Evolutionary conservation across 2,329 filamentous ascomycete species (phyloP).

Genomic region (Microascus cirrosus): DNA sequence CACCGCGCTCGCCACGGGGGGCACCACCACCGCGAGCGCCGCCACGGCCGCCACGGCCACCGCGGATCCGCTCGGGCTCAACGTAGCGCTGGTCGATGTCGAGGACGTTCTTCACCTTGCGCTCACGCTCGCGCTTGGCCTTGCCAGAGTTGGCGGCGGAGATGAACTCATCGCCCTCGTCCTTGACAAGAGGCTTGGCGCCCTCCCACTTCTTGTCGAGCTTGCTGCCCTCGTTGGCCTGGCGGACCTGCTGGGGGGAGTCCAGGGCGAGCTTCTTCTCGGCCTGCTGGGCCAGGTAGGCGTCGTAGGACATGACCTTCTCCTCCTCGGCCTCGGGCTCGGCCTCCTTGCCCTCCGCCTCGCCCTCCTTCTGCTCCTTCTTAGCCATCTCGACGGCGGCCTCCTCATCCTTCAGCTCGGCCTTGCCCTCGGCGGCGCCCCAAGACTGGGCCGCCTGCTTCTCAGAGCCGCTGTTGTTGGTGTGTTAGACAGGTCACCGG

Average conservation of each 20-base stretch:
- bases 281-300: slow-evolving; percentile 66
- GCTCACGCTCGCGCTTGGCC: slow-evolving; percentile 74
- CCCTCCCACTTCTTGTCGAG: slow-evolving; percentile 84
- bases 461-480: slow-evolving; percentile 53
- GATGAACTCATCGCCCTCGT: slow-evolving; percentile 62
- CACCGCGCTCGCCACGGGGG: slow-evolving; percentile 31
- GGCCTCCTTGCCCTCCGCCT: slow-evolving; percentile 31
- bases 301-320: slow-evolving; percentile 80
- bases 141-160: slow-evolving; percentile 66
- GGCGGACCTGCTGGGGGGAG: slow-evolving; percentile 58
- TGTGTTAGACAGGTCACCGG: slow-evolving; percentile 10
- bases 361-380: slow-evolving; percentile 59
- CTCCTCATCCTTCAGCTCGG: slow-evolving; percentile 84
- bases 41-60: slow-evolving; percentile 41
- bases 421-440: slow-evolving; percentile 71
- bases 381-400: slow-evolving; percentile 83
- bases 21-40: slow-evolving; percentile 32
- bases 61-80: slow-evolving; percentile 52
- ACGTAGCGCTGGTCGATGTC: slow-evolving; percentile 80
- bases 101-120: slow-evolving; percentile 81
- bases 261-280: slow-evolving; percentile 68
- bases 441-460: slow-evolving; percentile 86
- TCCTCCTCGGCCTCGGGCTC: slow-evolving; percentile 59
- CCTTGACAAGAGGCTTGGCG: slow-evolving; percentile 61
- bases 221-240: slow-evolving; percentile 86